Percentiles rank a stretch among this genome's conserved stretches.
These are phyloP conservation scores for Mortierella sp. DNA, from an alignment of 371 early-diverging fungal species.

Conservation along the genomic window DNA sequence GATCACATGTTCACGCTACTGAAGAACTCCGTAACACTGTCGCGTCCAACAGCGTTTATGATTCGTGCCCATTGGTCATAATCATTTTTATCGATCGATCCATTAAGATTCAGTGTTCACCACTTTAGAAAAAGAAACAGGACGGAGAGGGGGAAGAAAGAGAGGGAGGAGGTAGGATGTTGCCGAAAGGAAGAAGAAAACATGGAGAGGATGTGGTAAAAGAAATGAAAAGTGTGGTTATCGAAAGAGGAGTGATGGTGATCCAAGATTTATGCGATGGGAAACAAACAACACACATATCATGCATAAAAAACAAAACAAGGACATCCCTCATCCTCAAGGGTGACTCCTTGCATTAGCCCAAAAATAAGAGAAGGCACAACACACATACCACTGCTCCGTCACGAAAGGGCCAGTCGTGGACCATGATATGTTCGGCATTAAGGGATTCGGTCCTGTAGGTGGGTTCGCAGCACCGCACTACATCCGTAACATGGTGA, in stretches of 20 bases:
- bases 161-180: neutral
- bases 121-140: neutral
- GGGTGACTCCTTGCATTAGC: neutral
- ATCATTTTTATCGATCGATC: neutral
- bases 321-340: neutral
- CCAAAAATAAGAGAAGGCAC: conserved; percentile 3
- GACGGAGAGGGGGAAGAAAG: neutral
- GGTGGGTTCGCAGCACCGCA: conserved; percentile 93
- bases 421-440: conserved; percentile 80
- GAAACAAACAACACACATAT: conserved; percentile 62
- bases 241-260: neutral
- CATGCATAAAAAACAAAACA: conserved; percentile 80
- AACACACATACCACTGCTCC: conserved; percentile 74
- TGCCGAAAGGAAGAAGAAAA: neutral
- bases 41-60: neutral
- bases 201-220: neutral
- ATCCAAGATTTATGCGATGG: neutral
- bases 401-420: conserved; percentile 84
- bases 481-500: conserved; percentile 85
- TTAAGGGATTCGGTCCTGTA: conserved; percentile 76
- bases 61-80: neutral
- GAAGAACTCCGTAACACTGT: neutral
- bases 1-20: neutral
- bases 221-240: conserved; percentile 1
- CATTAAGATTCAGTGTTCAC: neutral